Evolutionary conservation across 2,329 filamentous ascomycete genomes (phyloP).

Genomic region (Aspergillus arachidicola): DNA sequence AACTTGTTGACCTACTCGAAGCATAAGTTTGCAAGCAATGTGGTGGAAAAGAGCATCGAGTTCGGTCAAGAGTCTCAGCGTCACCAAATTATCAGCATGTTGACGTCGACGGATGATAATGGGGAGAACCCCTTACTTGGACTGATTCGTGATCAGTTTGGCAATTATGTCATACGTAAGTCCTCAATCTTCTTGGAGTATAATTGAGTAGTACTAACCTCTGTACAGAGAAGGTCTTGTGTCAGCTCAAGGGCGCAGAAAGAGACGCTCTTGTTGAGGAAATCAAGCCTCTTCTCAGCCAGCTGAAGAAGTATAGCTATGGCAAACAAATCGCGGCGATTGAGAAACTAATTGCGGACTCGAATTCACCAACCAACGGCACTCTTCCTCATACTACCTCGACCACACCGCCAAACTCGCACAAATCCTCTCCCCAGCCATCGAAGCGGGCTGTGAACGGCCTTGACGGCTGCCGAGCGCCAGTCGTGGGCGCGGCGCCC

Average conservation of each 20-base stretch:
- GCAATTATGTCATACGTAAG: constrained; percentile 97
- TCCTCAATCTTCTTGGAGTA: constrained; percentile 24
- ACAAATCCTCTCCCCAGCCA: constrained; percentile 43
- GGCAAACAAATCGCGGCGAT: constrained; percentile 69
- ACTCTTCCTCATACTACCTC: constrained; percentile 33
- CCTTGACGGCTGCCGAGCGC: constrained; percentile 48
- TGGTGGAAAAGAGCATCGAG: constrained; percentile 89
- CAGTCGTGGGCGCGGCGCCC: constrained; percentile 57
- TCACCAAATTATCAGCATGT: constrained; percentile 65
- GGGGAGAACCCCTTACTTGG: constrained; percentile 71
- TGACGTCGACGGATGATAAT: constrained; percentile 63
- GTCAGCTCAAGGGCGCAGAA: constrained; percentile 62
- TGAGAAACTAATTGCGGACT: constrained; percentile 57
- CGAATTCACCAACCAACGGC: constrained; percentile 26
- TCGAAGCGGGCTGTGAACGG: constrained; percentile 34
- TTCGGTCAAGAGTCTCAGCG: constrained; percentile 71
- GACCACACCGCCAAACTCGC: constrained; percentile 42
- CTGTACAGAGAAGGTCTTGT: constrained; percentile 75
- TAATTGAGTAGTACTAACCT: constrained; percentile 25
- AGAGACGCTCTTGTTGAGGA: constrained; percentile 62
- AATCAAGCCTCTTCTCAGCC: constrained; percentile 63
- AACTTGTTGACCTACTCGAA: constrained; percentile 78
- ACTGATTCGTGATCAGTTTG: constrained; percentile 87
- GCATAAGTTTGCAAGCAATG: constrained; percentile 96
- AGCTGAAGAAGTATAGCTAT: constrained; percentile 65